Conservation (phyloP, 345 rosid genomes). For the Eutrema japonicum region DNA sequence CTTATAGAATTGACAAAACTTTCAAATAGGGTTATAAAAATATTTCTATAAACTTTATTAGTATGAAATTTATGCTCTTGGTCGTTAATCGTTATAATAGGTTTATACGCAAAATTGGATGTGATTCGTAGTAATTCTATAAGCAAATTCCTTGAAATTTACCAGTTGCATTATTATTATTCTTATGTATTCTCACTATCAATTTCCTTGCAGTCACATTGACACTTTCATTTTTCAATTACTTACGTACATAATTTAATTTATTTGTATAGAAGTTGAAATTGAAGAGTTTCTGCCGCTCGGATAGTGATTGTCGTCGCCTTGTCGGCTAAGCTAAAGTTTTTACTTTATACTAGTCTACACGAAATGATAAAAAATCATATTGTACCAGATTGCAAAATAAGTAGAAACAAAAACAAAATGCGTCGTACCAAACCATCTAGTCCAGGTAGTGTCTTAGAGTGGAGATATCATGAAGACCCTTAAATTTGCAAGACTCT, state of each 20-base stretch:
- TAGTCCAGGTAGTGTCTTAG: not conserved
- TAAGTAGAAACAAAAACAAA: not conserved
- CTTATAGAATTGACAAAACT: not conserved
- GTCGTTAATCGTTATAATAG: no score
- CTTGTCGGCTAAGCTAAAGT: slow-evolving; percentile 32
- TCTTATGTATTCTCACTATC: not conserved
- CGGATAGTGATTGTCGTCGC: slow-evolving; percentile 22
- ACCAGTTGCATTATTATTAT: not conserved
- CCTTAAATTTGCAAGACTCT: not conserved
- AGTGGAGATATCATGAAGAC: not conserved
- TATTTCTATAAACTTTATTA: no score
- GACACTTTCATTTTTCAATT: slow-evolving; percentile 7
- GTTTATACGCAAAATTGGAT: no score
- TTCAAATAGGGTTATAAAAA: no score
- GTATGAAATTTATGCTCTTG: no score
- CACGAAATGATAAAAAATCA: slow-evolving; percentile 1
- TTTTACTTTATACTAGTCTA: slow-evolving; percentile 6
- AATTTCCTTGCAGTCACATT: slow-evolving; percentile 13
- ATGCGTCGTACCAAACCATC: not conserved
- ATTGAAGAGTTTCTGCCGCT: not conserved
- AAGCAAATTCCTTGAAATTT: slow-evolving; percentile 24
- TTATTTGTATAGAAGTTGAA: slow-evolving; percentile 25
- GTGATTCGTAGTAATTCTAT: not conserved
- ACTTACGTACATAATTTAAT: not conserved
- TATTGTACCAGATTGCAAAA: not conserved